phyloP scores from a whole-genome alignment of 257 asterid genomes.

The Lycium ferocissimum region DNA sequence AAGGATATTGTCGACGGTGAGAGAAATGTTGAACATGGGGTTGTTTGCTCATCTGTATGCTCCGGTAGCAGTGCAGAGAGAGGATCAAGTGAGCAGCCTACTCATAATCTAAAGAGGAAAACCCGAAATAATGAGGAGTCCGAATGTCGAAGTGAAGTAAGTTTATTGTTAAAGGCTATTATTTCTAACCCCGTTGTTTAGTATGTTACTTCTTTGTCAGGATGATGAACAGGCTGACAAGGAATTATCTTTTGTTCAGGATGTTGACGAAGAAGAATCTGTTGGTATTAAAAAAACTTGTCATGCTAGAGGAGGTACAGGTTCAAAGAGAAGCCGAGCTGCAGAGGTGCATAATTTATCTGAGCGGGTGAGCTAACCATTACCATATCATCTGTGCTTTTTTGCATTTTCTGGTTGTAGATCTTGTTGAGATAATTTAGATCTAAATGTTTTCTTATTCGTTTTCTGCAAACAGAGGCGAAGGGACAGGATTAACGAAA shows the following conservation, averaged over 20 bases:
- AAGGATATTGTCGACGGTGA: constrained; percentile 54
- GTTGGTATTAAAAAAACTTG: constrained; percentile 55
- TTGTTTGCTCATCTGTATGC: constrained; percentile 90
- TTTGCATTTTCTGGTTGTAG: background rate
- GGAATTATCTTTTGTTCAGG: constrained; percentile 55
- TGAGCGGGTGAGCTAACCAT: constrained; percentile 78
- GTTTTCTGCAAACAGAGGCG: constrained; percentile 67
- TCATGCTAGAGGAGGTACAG: constrained; percentile 55
- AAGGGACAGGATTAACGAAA: constrained; percentile 92
- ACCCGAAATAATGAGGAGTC: constrained; percentile 64
- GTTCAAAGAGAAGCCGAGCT: constrained; percentile 93
- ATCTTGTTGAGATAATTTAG: constrained; percentile 9
- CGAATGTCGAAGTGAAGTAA: constrained; percentile 80
- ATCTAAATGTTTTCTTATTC: constrained; percentile 30
- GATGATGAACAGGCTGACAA: background rate
- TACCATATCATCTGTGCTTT: background rate
- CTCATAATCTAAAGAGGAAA: constrained; percentile 65
- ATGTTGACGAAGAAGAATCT: constrained; percentile 75
- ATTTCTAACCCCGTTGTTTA: background rate
- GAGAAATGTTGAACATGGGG: constrained; percentile 59
- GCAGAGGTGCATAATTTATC: constrained; percentile 98
- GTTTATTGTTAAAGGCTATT: constrained; percentile 37
- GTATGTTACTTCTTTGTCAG: constrained; percentile 7
- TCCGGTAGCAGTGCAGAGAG: constrained; percentile 82
- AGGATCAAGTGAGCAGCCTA: constrained; percentile 68